phyloP scores from a whole-genome alignment of 1,284 basidiomycete genomes.

The Ganoderma leucocontextum region DNA sequence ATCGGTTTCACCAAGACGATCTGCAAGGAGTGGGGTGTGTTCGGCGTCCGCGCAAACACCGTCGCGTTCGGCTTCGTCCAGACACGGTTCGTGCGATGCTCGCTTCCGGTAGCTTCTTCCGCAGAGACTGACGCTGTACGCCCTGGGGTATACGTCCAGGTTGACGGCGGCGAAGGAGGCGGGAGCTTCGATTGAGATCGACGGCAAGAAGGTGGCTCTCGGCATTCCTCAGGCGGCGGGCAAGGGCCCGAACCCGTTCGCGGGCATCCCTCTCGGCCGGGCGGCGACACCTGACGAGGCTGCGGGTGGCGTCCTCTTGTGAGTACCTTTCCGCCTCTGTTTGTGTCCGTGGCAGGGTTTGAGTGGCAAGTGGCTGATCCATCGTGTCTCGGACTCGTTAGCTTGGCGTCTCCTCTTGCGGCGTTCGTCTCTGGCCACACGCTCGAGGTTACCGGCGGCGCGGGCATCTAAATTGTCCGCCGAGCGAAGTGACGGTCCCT shows the following conservation, averaged over 20 bases:
- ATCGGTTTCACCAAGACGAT: constrained; percentile 86
- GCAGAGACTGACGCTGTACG: not conserved
- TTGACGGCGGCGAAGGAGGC: constrained; percentile 70
- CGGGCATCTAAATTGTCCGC: constrained; percentile 60
- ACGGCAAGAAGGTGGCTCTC: constrained; percentile 84
- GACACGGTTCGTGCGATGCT: constrained; percentile 58
- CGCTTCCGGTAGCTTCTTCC: not conserved
- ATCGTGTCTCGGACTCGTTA: constrained; percentile 38
- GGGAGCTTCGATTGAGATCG: constrained; percentile 80
- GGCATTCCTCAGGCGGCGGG: constrained; percentile 67
- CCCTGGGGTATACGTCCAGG: constrained; percentile 20
- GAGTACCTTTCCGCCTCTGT: constrained; percentile 41
- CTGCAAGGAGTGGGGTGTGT: constrained; percentile 88
- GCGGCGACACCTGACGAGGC: constrained; percentile 83
- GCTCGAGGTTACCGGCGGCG: constrained; percentile 82
- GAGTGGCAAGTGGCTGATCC: constrained; percentile 15
- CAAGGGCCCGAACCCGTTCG: constrained; percentile 43
- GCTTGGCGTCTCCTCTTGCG: constrained; percentile 79
- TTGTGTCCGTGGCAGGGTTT: not conserved
- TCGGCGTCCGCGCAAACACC: constrained; percentile 84
- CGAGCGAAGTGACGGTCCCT: not conserved
- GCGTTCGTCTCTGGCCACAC: constrained; percentile 86
- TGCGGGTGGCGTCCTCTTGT: constrained; percentile 78
- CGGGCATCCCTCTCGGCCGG: constrained; percentile 77
- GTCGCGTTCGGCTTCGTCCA: constrained; percentile 82